Base-by-base conservation (phyloP, 2,329 filamentous ascomycete species). In the Cyphellophora attinorum region DNA sequence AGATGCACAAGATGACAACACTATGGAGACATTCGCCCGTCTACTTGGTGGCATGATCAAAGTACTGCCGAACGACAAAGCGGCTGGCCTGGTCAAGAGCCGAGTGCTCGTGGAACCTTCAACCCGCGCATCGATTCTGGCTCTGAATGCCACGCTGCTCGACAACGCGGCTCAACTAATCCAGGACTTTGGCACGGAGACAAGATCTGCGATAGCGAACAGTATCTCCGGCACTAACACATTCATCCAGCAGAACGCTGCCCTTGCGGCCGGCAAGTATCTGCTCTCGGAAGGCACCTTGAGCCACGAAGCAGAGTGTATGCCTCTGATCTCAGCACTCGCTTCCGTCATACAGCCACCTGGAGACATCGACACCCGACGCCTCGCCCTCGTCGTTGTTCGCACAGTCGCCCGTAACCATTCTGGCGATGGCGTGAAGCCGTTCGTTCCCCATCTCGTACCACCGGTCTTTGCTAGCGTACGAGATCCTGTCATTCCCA, bases 21-120 rank as follows among this genome's bases (percentile, higher is more conserved):
- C 93, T 75, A 79, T 81, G 10, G 84, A 94, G 36, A 94, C 88
- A 5, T 86, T 93, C 51, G 86, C 91, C 17, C 86, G 83, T 53
- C 72, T 98, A 11, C 73, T 98, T 11, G 89, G 88, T 32, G 86
- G 85, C 3, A 72, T 98, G 33, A 80, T 95, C 50, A 89, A 86
- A 63, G 86, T 88, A 42, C 72, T 96, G 5, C 78, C 85, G 1
- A 60, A 71, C 18, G 82, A 93, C 11, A 74, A 74, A 39, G 82
- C 85, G 2, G 55, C 59, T 11, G 57, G 61, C 33, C 55, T 80
- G 12, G 69, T 80, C 53, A 79, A 74, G 62, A 79, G 79, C 49
- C 78, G 89, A 15, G 82, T 91, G n/a, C 69, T 94, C 33, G 81
- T 81, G 4, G 70, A 75, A 5, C 73, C 86, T 39, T 79, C 83